These are phyloP conservation scores for Primulina eburnea DNA, from an alignment of 257 asterid species.

Conservation along the genomic window DNA sequence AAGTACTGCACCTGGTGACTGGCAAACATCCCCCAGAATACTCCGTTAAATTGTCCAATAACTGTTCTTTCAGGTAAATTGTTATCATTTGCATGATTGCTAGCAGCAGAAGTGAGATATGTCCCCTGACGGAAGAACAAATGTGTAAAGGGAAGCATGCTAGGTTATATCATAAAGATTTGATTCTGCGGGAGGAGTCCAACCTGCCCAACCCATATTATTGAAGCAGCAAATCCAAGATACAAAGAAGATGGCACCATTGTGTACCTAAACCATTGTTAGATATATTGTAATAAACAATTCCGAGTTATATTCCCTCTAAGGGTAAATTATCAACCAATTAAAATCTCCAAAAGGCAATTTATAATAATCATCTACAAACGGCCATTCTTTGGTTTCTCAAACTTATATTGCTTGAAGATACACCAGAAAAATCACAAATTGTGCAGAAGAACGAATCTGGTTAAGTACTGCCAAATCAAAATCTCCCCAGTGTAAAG, in stretches of 20 bases:
- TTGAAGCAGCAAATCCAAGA: slow-evolving; percentile 89
- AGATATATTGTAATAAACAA: no score
- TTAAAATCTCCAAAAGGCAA: not conserved
- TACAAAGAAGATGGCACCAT: slow-evolving; percentile 91
- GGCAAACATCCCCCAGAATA: slow-evolving; percentile 88
- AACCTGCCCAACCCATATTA: slow-evolving; percentile 98
- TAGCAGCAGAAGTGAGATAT: slow-evolving; percentile 80
- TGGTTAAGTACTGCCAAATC: not conserved
- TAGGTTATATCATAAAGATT: not conserved
- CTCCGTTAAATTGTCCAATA: slow-evolving; percentile 82
- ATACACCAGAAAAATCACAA: not conserved
- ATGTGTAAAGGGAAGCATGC: slow-evolving; percentile 14
- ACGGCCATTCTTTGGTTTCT: not conserved
- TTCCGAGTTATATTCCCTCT: not conserved
- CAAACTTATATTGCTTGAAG: not conserved
- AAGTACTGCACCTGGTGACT: slow-evolving; percentile 66
- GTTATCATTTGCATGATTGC: slow-evolving; percentile 59
- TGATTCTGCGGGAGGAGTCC: not conserved
- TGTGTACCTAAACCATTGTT: slow-evolving; percentile 55
- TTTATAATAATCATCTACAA: not conserved
- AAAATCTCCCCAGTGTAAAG: not conserved
- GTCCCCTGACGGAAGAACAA: slow-evolving; percentile 59
- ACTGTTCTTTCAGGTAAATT: slow-evolving; percentile 66
- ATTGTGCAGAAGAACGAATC: not conserved
- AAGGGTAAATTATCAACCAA: not conserved